Base-by-base conservation (phyloP, 805 yeast species). In the Myxozyma neotropica region DNA sequence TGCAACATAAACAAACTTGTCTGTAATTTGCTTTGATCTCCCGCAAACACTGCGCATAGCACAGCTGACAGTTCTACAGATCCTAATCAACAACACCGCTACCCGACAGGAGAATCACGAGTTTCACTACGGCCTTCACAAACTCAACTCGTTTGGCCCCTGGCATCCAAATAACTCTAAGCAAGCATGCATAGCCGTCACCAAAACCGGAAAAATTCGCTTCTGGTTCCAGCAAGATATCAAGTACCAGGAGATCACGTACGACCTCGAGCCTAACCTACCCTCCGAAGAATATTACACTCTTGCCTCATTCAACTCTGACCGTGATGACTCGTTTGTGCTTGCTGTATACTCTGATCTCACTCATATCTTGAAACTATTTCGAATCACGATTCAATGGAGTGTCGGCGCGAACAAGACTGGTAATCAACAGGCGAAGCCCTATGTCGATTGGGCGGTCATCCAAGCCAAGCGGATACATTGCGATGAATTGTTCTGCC, bases 111-210 rank as follows among this genome's bases (percentile, higher is more conserved):
- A 26, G 65, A 65, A 27, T 55, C 60, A 31, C 66, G 67, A 57
- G 61, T 85, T 78, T 71, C 74, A 72, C 7, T 89, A 87, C 70
- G 80, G 81, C 1, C 84, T 86, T 0, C 79, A 77, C 49, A 89
- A 84, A 68, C 80, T 80, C 60, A 81, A 79, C 67, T 78, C 89
- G 0, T 75, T 76, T 56, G 88, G 89, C 4, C 80, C 84, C 0
- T 74, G 83, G 65, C 94, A 88, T 71, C 94, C 96, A 2, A 73
- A 83, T 24, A 71, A 80, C 15, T 78, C 86, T 2, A 86, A 86
- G 64, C 87, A 87, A 58, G 94, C 92, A 1, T 83, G 90, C 67
- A 73, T 88, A 24, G 84, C 83, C 0, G 74, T 88, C 40, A 77
- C 93, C 45, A 77, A 80, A 56, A 82, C 83, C 64, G 96, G 94